phyloP scores from a whole-genome alignment of 108 stramenopile genomes.

The Nannochloropsis gaditana region DNA sequence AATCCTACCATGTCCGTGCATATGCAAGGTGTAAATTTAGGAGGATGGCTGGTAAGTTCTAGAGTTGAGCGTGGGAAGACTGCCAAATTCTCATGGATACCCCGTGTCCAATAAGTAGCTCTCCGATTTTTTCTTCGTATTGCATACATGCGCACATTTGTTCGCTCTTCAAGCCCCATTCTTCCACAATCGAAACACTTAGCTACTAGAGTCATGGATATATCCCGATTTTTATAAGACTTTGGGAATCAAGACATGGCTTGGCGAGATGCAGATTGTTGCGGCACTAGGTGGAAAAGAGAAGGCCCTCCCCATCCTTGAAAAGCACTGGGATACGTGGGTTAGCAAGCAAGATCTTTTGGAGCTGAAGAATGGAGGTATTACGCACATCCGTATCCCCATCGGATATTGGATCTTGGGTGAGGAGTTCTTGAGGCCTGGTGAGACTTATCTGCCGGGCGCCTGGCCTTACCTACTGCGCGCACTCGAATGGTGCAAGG shows the following conservation, averaged over 20 bases:
- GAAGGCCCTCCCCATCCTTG: slow-evolving; percentile 40
- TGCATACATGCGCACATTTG: neutral
- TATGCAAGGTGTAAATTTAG: neutral
- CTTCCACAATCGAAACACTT: too few relatives aligned
- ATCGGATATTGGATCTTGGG: slow-evolving; percentile 63
- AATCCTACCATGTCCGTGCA: neutral
- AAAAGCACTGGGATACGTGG: slow-evolving; percentile 78
- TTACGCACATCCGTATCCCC: slow-evolving; percentile 67
- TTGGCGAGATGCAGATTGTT: neutral
- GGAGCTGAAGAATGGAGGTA: slow-evolving; percentile 51
- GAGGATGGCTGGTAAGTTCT: neutral
- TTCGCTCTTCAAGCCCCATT: neutral
- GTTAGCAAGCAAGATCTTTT: slow-evolving; percentile 68
- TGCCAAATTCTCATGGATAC: too few relatives aligned
- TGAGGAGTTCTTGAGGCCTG: slow-evolving; percentile 26
- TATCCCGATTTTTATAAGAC: neutral
- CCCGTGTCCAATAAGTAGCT: too few relatives aligned
- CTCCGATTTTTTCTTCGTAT: too few relatives aligned
- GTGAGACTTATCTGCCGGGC: slow-evolving; percentile 59
- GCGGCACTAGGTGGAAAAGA: neutral
- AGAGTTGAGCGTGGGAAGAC: neutral
- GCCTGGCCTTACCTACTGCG: slow-evolving; percentile 63
- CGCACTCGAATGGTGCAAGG: slow-evolving; percentile 56
- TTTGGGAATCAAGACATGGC: slow-evolving; percentile 17
- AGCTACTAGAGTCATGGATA: neutral